Percentiles rank a stretch among this genome's conserved stretches.
Evolutionary conservation across 2,329 filamentous ascomycete genomes (phyloP).

Genomic region (Apiospora marii): DNA sequence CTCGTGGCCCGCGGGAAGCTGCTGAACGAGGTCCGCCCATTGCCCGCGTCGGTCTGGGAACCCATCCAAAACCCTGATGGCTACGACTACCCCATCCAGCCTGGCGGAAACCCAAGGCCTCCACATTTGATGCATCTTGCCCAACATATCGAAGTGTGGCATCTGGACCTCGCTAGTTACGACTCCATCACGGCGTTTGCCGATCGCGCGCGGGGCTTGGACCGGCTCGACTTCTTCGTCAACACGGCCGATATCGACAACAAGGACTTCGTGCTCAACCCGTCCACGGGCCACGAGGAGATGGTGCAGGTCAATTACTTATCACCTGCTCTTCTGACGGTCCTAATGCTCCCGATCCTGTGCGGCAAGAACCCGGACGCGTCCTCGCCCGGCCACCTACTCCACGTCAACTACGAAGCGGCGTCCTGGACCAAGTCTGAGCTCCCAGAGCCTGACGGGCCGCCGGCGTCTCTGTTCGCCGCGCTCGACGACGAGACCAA

Average conservation of each 20-base stretch:
- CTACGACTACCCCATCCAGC: too few species aligned
- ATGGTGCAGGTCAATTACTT: slow-evolving; percentile 60
- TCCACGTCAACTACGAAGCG: slow-evolving; percentile 35
- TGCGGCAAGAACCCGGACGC: too few species aligned
- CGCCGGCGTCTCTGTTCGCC: slow-evolving; percentile 23
- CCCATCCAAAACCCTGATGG: too few species aligned
- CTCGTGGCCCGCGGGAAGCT: too few species aligned
- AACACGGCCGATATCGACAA: slow-evolving; percentile 41
- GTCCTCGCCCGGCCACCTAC: slow-evolving; percentile 38
- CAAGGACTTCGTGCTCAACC: slow-evolving; percentile 20
- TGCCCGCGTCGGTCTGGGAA: too few species aligned
- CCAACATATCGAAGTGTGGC: slow-evolving; percentile 47
- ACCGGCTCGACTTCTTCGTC: slow-evolving; percentile 48
- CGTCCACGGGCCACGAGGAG: slow-evolving; percentile 47
- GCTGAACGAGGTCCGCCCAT: too few species aligned
- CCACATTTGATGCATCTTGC: too few species aligned
- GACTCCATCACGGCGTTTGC: slow-evolving; percentile 49
- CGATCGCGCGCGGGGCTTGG: slow-evolving; percentile 39
- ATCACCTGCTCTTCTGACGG: slow-evolving; percentile 54
- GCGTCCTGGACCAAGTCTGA: slow-evolving; percentile 25
- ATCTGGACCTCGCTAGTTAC: slow-evolving; percentile 50
- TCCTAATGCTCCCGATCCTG: slow-evolving; percentile 53
- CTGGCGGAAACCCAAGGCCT: too few species aligned
- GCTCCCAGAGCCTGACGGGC: slow-evolving; percentile 26
- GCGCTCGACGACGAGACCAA: slow-evolving; percentile 7